Percentiles rank a stretch among this genome's conserved stretches.
Conservation (phyloP, 345 rosid species). For the Eucalyptus sp. region DNA sequence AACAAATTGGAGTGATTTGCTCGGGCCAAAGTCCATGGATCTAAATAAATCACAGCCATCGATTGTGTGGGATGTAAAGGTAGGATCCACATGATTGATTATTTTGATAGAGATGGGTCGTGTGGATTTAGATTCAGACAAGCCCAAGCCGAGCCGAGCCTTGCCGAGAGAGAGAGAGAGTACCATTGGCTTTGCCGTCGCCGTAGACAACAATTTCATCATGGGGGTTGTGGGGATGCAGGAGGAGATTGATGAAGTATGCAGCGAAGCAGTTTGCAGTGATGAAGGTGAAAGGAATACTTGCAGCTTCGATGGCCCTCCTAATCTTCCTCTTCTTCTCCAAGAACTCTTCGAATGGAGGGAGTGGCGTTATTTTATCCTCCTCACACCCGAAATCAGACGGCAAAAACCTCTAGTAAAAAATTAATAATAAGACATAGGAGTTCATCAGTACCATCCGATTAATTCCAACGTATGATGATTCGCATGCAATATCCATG, state of each 20-base stretch:
- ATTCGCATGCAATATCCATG: neutral
- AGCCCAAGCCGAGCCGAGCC: neutral
- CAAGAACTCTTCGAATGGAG: constrained; percentile 22
- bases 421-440: neutral
- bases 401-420: neutral
- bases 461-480: neutral
- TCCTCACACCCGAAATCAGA: constrained; percentile 5
- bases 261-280: constrained; percentile 22
- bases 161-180: neutral
- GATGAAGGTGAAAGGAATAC: constrained; percentile 27
- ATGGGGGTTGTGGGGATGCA: constrained; percentile 2
- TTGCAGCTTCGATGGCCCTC: constrained; percentile 24
- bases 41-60: neutral
- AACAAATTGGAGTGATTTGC: neutral
- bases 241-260: constrained; percentile 21
- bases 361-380: constrained; percentile 18
- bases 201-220: constrained; percentile 14
- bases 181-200: constrained; percentile 24
- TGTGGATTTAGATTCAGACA: neutral
- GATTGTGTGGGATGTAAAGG: neutral
- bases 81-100: neutral
- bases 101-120: neutral
- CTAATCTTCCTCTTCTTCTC: constrained; percentile 27
- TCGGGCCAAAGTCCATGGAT: neutral
- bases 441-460: neutral